Evolutionary conservation across 1,284 basidiomycete genomes (phyloP).

Genomic region (Ceratobasidium sp.): DNA sequence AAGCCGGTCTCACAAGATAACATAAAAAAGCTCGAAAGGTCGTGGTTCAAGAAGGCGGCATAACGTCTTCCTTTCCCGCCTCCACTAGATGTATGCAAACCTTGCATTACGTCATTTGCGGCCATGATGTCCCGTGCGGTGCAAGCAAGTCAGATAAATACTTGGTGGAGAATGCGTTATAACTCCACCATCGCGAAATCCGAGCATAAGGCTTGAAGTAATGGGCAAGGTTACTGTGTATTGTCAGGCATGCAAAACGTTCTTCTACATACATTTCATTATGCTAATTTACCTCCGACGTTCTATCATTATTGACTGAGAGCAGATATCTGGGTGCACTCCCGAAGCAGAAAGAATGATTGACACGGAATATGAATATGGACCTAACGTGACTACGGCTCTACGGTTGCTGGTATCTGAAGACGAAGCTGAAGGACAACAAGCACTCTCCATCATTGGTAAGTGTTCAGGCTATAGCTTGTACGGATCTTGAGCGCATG

Average conservation of each 20-base stretch:
- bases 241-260: slow-evolving; percentile 14
- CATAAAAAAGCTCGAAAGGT: too few relatives aligned
- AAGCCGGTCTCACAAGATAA: too few relatives aligned
- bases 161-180: too few relatives aligned
- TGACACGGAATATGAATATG: background rate
- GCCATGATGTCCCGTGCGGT: too few relatives aligned
- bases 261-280: background rate
- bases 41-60: too few relatives aligned
- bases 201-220: too few relatives aligned
- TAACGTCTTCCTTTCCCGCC: too few relatives aligned
- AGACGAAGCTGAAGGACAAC: slow-evolving; percentile 10
- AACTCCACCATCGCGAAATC: too few relatives aligned
- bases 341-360: background rate
- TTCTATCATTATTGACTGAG: too few relatives aligned
- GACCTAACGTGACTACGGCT: background rate
- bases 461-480: background rate
- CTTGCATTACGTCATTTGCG: too few relatives aligned
- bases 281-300: background rate
- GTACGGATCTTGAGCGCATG: background rate
- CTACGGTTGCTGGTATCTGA: background rate
- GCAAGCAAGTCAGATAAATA: too few relatives aligned
- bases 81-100: too few relatives aligned
- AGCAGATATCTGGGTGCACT: slow-evolving; percentile 33
- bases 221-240: slow-evolving; percentile 28
- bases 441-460: slow-evolving; percentile 34